Evolutionary conservation across 2,329 filamentous ascomycete genomes (phyloP).

Genomic region (Stemphylium beticola): DNA sequence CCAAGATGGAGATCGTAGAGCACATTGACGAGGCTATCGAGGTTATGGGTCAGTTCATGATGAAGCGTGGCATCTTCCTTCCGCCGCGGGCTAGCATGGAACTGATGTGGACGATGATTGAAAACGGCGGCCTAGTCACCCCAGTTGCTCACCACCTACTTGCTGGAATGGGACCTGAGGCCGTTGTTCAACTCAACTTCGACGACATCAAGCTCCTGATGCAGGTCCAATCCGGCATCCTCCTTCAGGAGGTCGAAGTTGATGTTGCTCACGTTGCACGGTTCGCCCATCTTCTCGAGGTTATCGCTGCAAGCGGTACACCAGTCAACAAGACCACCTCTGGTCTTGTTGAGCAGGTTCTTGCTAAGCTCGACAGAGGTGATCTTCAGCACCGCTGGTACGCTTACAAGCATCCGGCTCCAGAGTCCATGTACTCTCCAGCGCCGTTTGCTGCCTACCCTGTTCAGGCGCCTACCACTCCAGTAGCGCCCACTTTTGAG

Average conservation of each 20-base stretch:
- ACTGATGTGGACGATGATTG: slow-evolving; percentile 68
- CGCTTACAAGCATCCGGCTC: slow-evolving; percentile 59
- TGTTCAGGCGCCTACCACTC: slow-evolving; percentile 55
- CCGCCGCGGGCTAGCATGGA: slow-evolving; percentile 63
- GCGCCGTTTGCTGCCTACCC: slow-evolving; percentile 59
- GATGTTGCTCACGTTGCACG: slow-evolving; percentile 65
- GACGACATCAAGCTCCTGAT: slow-evolving; percentile 64
- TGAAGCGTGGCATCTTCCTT: slow-evolving; percentile 58
- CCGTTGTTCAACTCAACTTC: slow-evolving; percentile 62
- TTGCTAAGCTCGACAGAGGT: slow-evolving; percentile 59
- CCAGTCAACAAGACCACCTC: slow-evolving; percentile 63
- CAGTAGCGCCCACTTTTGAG: slow-evolving; percentile 68
- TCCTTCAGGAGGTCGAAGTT: slow-evolving; percentile 53
- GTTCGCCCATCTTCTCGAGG: slow-evolving; percentile 67
- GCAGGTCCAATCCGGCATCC: slow-evolving; percentile 63
- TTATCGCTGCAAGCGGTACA: slow-evolving; percentile 59
- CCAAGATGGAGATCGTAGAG: slow-evolving; percentile 66
- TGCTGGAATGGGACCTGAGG: slow-evolving; percentile 65
- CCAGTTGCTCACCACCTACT: slow-evolving; percentile 66
- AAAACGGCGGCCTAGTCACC: slow-evolving; percentile 67
- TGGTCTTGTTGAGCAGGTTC: slow-evolving; percentile 63
- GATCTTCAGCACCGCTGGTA: slow-evolving; percentile 64
- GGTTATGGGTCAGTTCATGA: slow-evolving; percentile 66
- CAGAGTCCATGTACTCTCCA: slow-evolving; percentile 54
- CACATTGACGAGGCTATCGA: slow-evolving; percentile 88